These are phyloP conservation scores for Incumbomyces delicatus DNA, from an alignment of 2,329 filamentous ascomycete species.

Conservation along the genomic window DNA sequence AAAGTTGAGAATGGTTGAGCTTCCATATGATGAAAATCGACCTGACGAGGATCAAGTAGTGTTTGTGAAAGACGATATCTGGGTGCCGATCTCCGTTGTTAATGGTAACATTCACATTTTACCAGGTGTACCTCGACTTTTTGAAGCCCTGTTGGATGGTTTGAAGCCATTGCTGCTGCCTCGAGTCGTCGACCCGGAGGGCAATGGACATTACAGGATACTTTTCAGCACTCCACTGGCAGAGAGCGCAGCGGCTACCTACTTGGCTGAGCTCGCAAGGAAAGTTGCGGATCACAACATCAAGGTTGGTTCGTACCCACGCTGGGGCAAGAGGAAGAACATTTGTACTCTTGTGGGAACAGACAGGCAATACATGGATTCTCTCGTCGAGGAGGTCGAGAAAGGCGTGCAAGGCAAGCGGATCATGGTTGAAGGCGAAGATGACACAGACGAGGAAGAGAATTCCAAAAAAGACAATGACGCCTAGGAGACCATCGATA, in stretches of 20 bases:
- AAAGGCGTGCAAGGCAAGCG: conserved; percentile 63
- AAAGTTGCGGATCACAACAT: conserved; percentile 66
- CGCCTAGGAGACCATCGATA: neutral
- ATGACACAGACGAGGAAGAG: conserved; percentile 41
- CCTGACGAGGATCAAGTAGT: conserved; percentile 62
- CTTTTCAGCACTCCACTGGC: conserved; percentile 78
- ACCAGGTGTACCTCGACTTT: conserved; percentile 78
- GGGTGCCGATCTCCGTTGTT: conserved; percentile 82
- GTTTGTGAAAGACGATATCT: conserved; percentile 70
- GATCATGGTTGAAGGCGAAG: conserved; percentile 61
- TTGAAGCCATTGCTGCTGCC: conserved; percentile 61
- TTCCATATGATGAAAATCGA: conserved; percentile 63
- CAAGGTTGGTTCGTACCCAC: conserved; percentile 91
- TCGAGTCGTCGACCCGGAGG: conserved; percentile 67
- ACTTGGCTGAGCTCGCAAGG: conserved; percentile 67
- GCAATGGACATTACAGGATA: conserved; percentile 68
- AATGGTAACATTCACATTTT: conserved; percentile 92
- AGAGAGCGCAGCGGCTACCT: conserved; percentile 76
- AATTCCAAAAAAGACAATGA: conserved; percentile 16
- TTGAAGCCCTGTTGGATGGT: conserved; percentile 66
- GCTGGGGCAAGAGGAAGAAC: conserved; percentile 80
- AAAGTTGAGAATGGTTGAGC: conserved; percentile 79
- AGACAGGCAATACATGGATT: conserved; percentile 68
- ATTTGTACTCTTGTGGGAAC: conserved; percentile 79
- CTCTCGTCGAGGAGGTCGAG: conserved; percentile 66